Evolutionary conservation across 2,329 filamentous ascomycete genomes (phyloP).

Genomic region (Venturia carpophila): DNA sequence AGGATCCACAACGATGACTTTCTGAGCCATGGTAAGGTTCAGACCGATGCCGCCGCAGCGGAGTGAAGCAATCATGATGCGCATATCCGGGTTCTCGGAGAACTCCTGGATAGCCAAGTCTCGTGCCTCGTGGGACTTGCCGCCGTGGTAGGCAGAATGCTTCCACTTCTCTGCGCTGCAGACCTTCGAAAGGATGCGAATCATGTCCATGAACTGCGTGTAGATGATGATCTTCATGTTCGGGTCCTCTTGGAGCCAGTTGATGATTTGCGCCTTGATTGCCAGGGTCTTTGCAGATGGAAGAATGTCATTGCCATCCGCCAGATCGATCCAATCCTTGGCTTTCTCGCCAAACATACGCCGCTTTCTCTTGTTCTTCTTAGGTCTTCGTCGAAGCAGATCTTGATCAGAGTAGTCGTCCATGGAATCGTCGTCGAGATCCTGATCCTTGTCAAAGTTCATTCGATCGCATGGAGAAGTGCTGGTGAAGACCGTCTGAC

Average conservation of each 20-base stretch:
- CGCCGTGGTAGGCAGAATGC: constrained; percentile 43
- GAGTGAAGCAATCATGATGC: constrained; percentile 49
- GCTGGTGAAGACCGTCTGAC: constrained; percentile 26
- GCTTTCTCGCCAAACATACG: constrained; percentile 21
- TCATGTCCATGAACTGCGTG: constrained; percentile 50
- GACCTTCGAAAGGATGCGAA: constrained; percentile 43
- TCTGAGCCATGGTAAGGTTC: constrained; percentile 50
- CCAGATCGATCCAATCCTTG: constrained; percentile 27
- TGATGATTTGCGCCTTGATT: constrained; percentile 38
- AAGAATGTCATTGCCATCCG: constrained; percentile 29
- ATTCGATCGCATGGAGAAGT: constrained; percentile 24
- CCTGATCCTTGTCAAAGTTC: constrained; percentile 6
- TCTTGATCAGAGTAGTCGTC: constrained; percentile 22
- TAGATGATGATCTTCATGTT: constrained; percentile 53
- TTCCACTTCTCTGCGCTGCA: constrained; percentile 45
- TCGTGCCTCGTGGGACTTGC: constrained; percentile 38
- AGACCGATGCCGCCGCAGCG: constrained; percentile 51
- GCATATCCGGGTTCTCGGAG: constrained; percentile 30
- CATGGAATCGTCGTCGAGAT: neutral
- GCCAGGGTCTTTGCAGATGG: constrained; percentile 41
- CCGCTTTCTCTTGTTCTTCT: constrained; percentile 20
- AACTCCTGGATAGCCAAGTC: constrained; percentile 43
- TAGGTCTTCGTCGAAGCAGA: constrained; percentile 24
- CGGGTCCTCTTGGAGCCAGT: constrained; percentile 38
- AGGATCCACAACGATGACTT: constrained; percentile 42